Evolutionary conservation across 495 filamentous ascomycete genomes (phyloP).

Genomic region (Aspergillus olivimuriae): DNA sequence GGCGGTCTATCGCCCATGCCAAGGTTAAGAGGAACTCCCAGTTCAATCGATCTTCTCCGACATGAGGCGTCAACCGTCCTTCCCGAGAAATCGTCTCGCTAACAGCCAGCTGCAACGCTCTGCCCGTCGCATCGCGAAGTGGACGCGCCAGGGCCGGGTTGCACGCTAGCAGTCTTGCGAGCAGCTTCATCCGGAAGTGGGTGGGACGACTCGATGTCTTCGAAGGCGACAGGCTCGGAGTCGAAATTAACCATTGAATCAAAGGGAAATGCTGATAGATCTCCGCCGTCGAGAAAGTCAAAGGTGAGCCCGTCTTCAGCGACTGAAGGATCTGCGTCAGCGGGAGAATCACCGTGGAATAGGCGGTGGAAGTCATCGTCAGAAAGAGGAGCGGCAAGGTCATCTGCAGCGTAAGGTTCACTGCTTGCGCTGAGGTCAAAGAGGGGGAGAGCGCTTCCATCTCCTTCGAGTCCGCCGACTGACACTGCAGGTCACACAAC

Average conservation of each 20-base stretch:
- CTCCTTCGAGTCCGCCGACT: conserved; percentile 64
- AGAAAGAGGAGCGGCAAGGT: conserved; percentile 52
- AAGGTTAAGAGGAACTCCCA: conserved; percentile 44
- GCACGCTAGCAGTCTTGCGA: conserved; percentile 62
- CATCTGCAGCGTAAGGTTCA: conserved; percentile 35
- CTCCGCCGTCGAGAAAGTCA: conserved; percentile 52
- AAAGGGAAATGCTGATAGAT: conserved; percentile 63
- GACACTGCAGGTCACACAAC: conserved; percentile 99
- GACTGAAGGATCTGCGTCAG: conserved; percentile 67
- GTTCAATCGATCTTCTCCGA: conserved; percentile 28
- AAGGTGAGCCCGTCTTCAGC: conserved; percentile 70
- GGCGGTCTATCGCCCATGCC: conserved; percentile 41
- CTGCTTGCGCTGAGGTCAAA: conserved; percentile 46
- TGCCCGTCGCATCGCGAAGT: conserved; percentile 84
- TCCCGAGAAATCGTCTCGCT: conserved; percentile 31
- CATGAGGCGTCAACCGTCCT: conserved; percentile 24
- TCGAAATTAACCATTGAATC: conserved; percentile 82
- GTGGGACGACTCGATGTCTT: conserved; percentile 42
- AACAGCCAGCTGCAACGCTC: conserved; percentile 65
- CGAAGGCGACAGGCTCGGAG: conserved; percentile 48
- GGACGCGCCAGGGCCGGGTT: conserved; percentile 90
- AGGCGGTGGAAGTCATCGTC: conserved; percentile 61
- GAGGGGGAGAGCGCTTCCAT: conserved; percentile 46
- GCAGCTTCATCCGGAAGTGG: conserved; percentile 51
- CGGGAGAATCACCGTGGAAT: conserved; percentile 64